These are phyloP conservation scores for Incumbomyces lentus DNA, from an alignment of 2,329 filamentous ascomycete genomes.

Conservation along the genomic window DNA sequence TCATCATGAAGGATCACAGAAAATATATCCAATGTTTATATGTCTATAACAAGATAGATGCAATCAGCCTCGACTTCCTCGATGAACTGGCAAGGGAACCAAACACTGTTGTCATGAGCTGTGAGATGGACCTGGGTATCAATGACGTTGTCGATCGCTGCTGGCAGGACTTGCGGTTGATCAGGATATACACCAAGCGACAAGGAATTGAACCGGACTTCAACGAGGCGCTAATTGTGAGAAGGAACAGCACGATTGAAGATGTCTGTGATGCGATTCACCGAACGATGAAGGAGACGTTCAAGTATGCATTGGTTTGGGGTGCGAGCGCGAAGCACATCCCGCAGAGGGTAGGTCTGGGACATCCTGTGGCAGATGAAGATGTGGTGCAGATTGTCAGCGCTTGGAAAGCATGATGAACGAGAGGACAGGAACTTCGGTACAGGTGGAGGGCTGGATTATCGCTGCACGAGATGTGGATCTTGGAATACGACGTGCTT, in stretches of 20 bases:
- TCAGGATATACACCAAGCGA: slow-evolving; percentile 90
- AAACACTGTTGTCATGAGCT: slow-evolving; percentile 92
- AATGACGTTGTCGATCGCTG: slow-evolving; percentile 88
- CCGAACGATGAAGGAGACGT: slow-evolving; percentile 88
- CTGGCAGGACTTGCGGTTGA: slow-evolving; percentile 84
- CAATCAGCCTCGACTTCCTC: slow-evolving; percentile 83
- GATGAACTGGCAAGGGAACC: slow-evolving; percentile 86
- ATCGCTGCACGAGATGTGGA: too few species aligned
- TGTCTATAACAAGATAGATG: slow-evolving; percentile 99
- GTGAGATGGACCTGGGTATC: slow-evolving; percentile 87
- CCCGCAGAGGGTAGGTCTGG: slow-evolving; percentile 81
- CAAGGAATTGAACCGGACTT: slow-evolving; percentile 89
- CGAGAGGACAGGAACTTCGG: too few species aligned
- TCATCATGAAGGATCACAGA: slow-evolving; percentile 97
- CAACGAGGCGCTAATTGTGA: slow-evolving; percentile 81
- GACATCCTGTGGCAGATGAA: slow-evolving; percentile 64
- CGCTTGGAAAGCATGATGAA: slow-evolving; percentile 20
- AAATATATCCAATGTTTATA: slow-evolving; percentile 94
- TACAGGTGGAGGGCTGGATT: too few species aligned
- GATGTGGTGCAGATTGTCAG: slow-evolving; percentile 57
- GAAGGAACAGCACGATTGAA: slow-evolving; percentile 78
- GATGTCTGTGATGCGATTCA: slow-evolving; percentile 96
- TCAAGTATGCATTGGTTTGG: slow-evolving; percentile 98
- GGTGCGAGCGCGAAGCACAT: slow-evolving; percentile 90
- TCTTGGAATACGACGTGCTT: too few species aligned